Evolutionary conservation across 495 filamentous ascomycete species (phyloP).

Genomic region (Penicillium robsamsonii): DNA sequence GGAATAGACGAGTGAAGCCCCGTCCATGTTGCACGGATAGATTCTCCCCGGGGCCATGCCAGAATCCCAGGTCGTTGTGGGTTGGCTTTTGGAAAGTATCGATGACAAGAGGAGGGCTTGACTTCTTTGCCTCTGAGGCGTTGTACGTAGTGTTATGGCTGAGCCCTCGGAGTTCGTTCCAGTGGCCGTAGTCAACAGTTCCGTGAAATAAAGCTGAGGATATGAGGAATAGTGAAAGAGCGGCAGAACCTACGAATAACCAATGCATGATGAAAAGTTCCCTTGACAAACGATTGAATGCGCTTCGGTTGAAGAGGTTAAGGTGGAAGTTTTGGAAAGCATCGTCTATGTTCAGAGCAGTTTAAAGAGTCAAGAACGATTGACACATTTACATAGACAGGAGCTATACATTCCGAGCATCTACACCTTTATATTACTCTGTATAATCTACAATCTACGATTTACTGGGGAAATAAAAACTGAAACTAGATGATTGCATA

Average conservation of each 20-base stretch:
- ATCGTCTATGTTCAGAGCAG: not conserved
- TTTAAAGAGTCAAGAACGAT: not conserved
- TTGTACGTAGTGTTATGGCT: not conserved
- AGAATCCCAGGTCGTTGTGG: constrained; percentile 64
- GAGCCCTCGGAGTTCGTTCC: constrained; percentile 6
- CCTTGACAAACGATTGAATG: not conserved
- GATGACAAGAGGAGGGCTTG: constrained; percentile 50
- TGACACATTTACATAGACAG: not conserved
- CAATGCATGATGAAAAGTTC: constrained; percentile 2
- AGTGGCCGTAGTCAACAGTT: constrained; percentile 1
- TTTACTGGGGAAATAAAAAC: not conserved
- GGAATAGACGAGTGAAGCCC: constrained; percentile 55
- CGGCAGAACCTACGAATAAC: constrained; percentile 3
- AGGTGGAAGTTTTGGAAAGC: not conserved
- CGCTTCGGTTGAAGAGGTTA: not conserved
- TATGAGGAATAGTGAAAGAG: constrained; percentile 2
- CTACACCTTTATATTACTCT: not conserved
- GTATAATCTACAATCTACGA: not conserved
- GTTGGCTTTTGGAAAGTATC: constrained; percentile 59
- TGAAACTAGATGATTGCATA: not conserved
- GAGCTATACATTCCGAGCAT: not conserved
- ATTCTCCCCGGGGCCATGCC: constrained; percentile 67
- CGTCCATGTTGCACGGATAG: constrained; percentile 52
- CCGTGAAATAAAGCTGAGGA: not conserved
- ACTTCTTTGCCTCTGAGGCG: not conserved